Evolutionary conservation across 2,329 filamentous ascomycete genomes (phyloP), one percentile per base, ranked within the genome.

Genomic region (Tolypocladium endophyticum): DNA sequence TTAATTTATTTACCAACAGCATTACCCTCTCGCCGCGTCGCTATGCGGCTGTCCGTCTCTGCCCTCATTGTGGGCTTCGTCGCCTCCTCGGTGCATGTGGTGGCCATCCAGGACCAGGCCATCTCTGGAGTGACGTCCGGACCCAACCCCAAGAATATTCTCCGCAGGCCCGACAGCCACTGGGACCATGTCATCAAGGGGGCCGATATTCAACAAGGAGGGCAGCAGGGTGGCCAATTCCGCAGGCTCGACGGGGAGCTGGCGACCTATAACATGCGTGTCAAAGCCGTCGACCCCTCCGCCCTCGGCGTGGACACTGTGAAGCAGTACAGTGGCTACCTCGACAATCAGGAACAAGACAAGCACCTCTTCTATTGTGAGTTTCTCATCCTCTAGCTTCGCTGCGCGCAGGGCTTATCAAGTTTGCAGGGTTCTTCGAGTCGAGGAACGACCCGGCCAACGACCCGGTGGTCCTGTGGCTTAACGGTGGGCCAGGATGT

Each of bases 291-390:
- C 67, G 90, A 97, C 73, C 93, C 94, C 57, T 83, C 83, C 63
- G 81, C 82, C 64, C 87, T 99, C 61, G 90, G 89, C 59, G 84
- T 97, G 70, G 94, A 99, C 74, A 89, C 80, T 55, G 92, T 97
- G 70, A 97, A 96, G 85, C 93, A 97, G 76, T 97, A 95, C 83
- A 95, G 89, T 70, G 94, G 94, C 62, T 99, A 99, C 76, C 86
- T 99, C 50, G 94, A 97, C 73, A 90, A 97, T 69, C 89, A 96
- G 60, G 90, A 93, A 71, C 87, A 93, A 65, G 92, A 97, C 76
- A 97, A 97, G 86, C 93, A 97, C 75, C 79, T 97, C 61, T 97
- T 99, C 75, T 97, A 97, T 79, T 97, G 92, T 94, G 78, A 81
- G 89, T 5, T 14, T 20, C 50, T 11, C 30, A 12, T 12, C n/a